Evolutionary conservation across 768 basidiomycete species (phyloP), one percentile per base, ranked within the genome.

Genomic region (Holtermannia corniformis): DNA sequence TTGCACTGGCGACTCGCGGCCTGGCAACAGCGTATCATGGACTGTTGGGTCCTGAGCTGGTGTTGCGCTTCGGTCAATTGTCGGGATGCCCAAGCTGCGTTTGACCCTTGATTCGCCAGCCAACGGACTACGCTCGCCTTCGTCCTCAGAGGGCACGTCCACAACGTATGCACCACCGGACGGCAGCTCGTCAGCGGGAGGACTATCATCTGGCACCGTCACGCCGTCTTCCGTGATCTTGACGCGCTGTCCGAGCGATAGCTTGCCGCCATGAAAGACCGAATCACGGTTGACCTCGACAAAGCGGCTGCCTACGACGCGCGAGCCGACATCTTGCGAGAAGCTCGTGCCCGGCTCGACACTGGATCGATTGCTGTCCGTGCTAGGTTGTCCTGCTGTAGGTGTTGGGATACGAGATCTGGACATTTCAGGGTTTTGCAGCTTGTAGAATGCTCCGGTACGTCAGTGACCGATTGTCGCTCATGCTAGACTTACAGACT

Each of bases 281-380:
- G 82, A 82, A 64, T 81, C 78, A 26, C 81, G 77, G 60, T 81
- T 80, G 47, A 82, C 79, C 65, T 88, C 86, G 63, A 82, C 80
- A 67, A 87, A 86, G 37, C 82, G 78, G 58, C 81, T 81, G 2
- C 83, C 84, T 44, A 82, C 75, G 41, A 83, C 73, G 2, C 82
- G 80, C 44, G 81, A 80, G 58, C 78, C 76, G 68, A 84, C 76
- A 3, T 81, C 81, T 27, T 85, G 80, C 0, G 79, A 60, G 32
- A 85, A 71, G 0, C 57, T 78, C 79, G 40, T n/a, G n/a, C n/a
- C n/a, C n/a, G n/a, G n/a, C n/a, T n/a, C n/a, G n/a, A n/a, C n/a
- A n/a, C n/a, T n/a, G n/a, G n/a, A n/a, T n/a, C n/a, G n/a, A n/a
- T n/a, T n/a, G 77, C 75, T 49, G 74, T 23, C 70, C 52, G 70